Base-by-base conservation (phyloP, 495 filamentous ascomycete species). In the Eremomyces bilateralis region DNA sequence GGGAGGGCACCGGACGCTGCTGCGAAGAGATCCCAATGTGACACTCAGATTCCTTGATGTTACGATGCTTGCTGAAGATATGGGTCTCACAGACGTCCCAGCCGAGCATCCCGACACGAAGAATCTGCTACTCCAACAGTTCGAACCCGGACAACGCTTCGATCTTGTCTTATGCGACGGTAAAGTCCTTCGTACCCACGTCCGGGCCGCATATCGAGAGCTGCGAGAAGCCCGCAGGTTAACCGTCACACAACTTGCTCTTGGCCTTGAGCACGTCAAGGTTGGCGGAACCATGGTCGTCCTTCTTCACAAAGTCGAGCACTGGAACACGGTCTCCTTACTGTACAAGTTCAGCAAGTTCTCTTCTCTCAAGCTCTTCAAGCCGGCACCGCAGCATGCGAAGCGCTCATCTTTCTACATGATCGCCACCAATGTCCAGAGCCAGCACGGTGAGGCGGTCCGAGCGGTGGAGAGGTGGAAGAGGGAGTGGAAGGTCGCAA, bases 91-190 rank as follows among this genome's bases (percentile, higher is more conserved):
- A 0, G 28, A 47, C n/a, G 54, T 69, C 29, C 60, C 61, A 1
- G 3, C 27, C 0, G 38, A 47, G 1, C 61, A 72, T 35, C 57
- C 57, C 0, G 65, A 72, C 11, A 39, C 40, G 0, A 21, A 13
- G 0, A 48, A 47, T 1, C 66, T 71, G 41, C 41, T 59, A 8
- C 42, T 44, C 1, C 39, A 45, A 0, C 38, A 53, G 10, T 42
- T 53, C 0, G 48, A 47, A 31, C 31, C 36, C 2, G 40, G 35
- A 2, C 33, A 54, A 8, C 8, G 28, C 0, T 73, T 68, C 42
- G 55, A 72, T 38, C 53, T 73, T 1, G 53, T 65, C 8, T 45
- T 75, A 25, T 72, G 65, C 44, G 67, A 72, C 37, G 65, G 67
- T 1, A 59, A 70, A 21, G 61, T 67, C 1, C 49, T 69, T 5